Base-by-base conservation (phyloP, 805 yeast genomes). In the Candida arabinofermentans region DNA sequence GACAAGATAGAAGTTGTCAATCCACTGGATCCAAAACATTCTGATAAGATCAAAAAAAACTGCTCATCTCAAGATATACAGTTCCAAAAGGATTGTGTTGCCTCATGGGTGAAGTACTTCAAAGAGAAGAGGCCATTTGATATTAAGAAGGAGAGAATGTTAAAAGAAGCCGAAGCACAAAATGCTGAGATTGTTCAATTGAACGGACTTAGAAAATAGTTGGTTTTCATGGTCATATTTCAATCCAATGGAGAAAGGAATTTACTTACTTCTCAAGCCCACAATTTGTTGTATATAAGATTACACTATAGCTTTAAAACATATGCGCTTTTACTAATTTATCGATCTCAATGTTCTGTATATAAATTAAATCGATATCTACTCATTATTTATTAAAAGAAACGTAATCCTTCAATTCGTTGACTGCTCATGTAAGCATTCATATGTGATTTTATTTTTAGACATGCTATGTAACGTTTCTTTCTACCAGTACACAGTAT, bases 81-180 rank as follows among this genome's bases (percentile, higher is more conserved):
- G 30, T 88, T 86, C 50, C 79, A 84, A 44, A 61, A 70, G n/a
- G 79, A 81, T 51, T 90, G 98, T 64, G 88, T 86, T 8, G 79
- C 80, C 12, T 79, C 89, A 40, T 90, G 98, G 98, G 88, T 78
- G 47, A 72, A 83, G 46, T 89, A 90, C 61, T 90, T 91, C 70
- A 91, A 89, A 59, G 91, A 88, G 62, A 90, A 89, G 62, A 77
- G 96, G 53, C 83, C 81, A 30, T 82, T 79, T 44, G 96, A 88
- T 52, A 66, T 78, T 47, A 77, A 79, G 53, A 81, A 83, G 62
- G 84, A 78, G 49, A 70, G 74, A 50, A 81, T 85, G 62, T 62
- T 87, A 54, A 74, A 73, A 41, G 81, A 84, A 58, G 79, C 87
- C 53, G 87, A 83, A 56, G 79, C 75, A 16, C 79, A 81, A 48